Conservation (phyloP, 345 rosid species). For the Durio zibethinus region DNA sequence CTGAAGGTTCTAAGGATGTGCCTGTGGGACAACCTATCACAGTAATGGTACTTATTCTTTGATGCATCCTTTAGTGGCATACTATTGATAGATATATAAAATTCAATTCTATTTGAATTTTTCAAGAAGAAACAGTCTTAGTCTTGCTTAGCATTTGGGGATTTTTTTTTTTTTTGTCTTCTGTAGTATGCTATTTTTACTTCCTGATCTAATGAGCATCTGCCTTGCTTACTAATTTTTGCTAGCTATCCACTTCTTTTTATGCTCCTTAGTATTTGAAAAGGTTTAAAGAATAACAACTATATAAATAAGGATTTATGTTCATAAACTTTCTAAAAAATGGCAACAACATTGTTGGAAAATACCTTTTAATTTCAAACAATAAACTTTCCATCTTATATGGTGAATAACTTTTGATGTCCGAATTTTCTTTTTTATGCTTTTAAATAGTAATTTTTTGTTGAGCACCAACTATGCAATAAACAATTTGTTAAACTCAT, state of each 20-base stretch:
- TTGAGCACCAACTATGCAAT: background rate
- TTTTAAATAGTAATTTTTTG: background rate
- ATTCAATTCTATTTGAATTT: background rate
- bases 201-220: background rate
- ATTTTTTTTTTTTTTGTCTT: no score
- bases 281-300: background rate
- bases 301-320: background rate
- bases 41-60: slow-evolving; percentile 51
- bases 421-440: slow-evolving; percentile 4
- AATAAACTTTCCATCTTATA: background rate
- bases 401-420: slow-evolving; percentile 9
- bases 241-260: background rate
- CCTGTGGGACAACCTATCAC: slow-evolving; percentile 90
- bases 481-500: slow-evolving; percentile 15
- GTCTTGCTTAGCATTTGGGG: background rate
- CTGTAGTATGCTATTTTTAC: no score
- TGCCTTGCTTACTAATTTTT: background rate
- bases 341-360: background rate
- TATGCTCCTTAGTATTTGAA: background rate
- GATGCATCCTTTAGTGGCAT: slow-evolving; percentile 10
- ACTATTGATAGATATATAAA: slow-evolving; percentile 3
- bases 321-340: background rate
- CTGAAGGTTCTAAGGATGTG: slow-evolving; percentile 90
- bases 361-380: background rate
- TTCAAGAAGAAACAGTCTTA: slow-evolving; percentile 1